These are phyloP conservation scores for Tylopilus balloui DNA, from an alignment of 768 basidiomycete genomes.

Conservation along the genomic window DNA sequence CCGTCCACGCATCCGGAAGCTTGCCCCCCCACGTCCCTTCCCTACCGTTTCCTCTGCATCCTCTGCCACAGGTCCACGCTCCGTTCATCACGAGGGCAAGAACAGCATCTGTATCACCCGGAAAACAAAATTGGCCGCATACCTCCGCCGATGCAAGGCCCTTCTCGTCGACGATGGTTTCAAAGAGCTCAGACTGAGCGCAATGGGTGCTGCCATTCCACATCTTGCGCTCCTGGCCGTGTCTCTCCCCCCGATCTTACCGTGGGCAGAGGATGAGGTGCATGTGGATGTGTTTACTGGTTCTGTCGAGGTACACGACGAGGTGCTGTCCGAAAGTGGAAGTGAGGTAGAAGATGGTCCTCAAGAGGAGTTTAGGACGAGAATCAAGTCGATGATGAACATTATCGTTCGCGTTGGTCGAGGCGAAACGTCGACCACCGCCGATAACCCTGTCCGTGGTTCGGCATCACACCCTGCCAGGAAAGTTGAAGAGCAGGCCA, in stretches of 20 bases:
- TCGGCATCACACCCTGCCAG: constrained; percentile 1
- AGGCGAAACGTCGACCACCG: constrained; percentile 39
- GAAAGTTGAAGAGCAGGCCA: constrained; percentile 7
- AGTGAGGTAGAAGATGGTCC: constrained; percentile 57
- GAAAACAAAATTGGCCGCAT: constrained; percentile 65
- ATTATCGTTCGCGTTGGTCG: constrained; percentile 60
- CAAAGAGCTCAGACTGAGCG: constrained; percentile 68
- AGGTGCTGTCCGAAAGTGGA: constrained; percentile 45
- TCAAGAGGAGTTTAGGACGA: constrained; percentile 51
- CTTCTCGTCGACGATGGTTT: constrained; percentile 74
- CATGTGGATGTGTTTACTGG: constrained; percentile 60
- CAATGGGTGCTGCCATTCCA: constrained; percentile 89
- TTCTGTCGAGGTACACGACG: constrained; percentile 72
- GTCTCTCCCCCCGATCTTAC: constrained; percentile 69
- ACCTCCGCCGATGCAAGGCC: constrained; percentile 74
- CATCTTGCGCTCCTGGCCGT: constrained; percentile 65
- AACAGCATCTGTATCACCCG: constrained; percentile 78
- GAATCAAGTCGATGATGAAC: constrained; percentile 66
- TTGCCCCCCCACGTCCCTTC: constrained; percentile 70
- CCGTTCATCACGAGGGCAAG: constrained; percentile 74
- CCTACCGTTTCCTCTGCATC: constrained; percentile 72
- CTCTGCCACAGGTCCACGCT: constrained; percentile 76
- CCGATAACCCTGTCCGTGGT: constrained; percentile 2
- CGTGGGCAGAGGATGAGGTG: constrained; percentile 60
- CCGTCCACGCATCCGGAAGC: constrained; percentile 50